phyloP scores from a whole-genome alignment of 495 filamentous ascomycete genomes.

The Ramalina peruviana region DNA sequence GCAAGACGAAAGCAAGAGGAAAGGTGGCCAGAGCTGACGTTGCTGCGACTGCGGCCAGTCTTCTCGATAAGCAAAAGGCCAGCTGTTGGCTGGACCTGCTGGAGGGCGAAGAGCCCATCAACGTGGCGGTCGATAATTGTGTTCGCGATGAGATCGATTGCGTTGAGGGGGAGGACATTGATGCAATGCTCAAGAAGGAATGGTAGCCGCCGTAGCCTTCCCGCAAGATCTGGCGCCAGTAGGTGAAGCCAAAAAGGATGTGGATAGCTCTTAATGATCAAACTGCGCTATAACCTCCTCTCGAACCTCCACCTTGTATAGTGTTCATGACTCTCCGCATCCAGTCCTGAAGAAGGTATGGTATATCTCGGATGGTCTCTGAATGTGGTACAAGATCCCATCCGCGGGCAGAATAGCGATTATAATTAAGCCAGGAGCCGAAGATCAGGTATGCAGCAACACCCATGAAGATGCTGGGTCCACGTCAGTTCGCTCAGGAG shows the following conservation, averaged over 20 bases:
- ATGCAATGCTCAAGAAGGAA: conserved; percentile 29
- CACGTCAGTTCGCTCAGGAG: neutral
- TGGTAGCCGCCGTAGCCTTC: neutral
- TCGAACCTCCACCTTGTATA: conserved; percentile 59
- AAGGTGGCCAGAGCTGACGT: conserved; percentile 52
- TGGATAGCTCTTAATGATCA: conserved; percentile 25
- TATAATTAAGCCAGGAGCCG: conserved; percentile 98
- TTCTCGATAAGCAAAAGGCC: conserved; percentile 41
- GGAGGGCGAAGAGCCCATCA: conserved; percentile 42
- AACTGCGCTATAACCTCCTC: conserved; percentile 91
- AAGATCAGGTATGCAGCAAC: conserved; percentile 91
- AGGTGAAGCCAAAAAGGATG: neutral
- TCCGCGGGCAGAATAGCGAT: conserved; percentile 82
- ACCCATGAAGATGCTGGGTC: conserved; percentile 61
- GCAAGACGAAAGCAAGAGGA: conserved; percentile 43
- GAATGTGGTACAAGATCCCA: conserved; percentile 93
- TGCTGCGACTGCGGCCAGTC: conserved; percentile 48
- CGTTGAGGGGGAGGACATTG: conserved; percentile 51
- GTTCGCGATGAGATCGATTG: conserved; percentile 48
- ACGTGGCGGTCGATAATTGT: conserved; percentile 50
- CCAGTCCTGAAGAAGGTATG: conserved; percentile 88
- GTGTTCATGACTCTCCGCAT: conserved; percentile 62
- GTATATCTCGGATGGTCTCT: conserved; percentile 81
- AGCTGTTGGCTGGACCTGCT: conserved; percentile 43
- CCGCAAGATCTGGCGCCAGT: neutral